Base-by-base conservation (phyloP, 352 stramenopile genomes). In the Phytophthora multivora region DNA sequence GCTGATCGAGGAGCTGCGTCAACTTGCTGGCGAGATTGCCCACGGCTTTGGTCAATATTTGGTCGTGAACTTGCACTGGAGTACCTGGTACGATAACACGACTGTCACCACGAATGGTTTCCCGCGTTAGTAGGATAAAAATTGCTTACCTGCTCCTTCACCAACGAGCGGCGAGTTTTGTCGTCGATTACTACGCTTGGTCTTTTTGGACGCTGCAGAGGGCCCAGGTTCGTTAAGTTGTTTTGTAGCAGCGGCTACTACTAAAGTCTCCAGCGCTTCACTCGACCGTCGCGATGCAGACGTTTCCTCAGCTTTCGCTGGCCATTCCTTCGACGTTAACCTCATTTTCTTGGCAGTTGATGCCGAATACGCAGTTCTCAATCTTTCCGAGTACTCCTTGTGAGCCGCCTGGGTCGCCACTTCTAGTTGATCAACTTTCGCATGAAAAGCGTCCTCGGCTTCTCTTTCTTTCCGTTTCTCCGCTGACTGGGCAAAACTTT, bases 301-400 rank as follows among this genome's bases (percentile, higher is more conserved):
- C 18, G 18, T 31, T 5, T 26, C 21, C 31, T 21, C n/a, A 8
- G 46, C 30, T 26, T 23, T 23, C 42, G 43, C 15, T 21, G 40
- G 23, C 3, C 54, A 30, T 42, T 46, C 19, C n/a, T 5, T 26
- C 15, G 39, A 21, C 28, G 55, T 60, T n/a, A 75, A 21, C 30
- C 59, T 73, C 61, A 73, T 80, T 58, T 72, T 77, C 51, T 78
- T 80, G 10, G 47, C 57, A 5, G 41, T 68, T 9, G 68, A 68
- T 28, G 66, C 66, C 8, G 75, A 75, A 48, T 89, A 87, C 15
- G 88, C 61, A 35, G 86, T 69, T 11, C 67, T 69, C 26, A 92
- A 41, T 6, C 75, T 82, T 26, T 71, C 76, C 69, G 72, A 89
- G 61, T 90, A 86, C 54, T 89, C 69, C 51, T 82, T 78, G 50